These are phyloP conservation scores for Rachicladosporium sp. DNA, from an alignment of 2,329 filamentous ascomycete genomes.

Conservation along the genomic window DNA sequence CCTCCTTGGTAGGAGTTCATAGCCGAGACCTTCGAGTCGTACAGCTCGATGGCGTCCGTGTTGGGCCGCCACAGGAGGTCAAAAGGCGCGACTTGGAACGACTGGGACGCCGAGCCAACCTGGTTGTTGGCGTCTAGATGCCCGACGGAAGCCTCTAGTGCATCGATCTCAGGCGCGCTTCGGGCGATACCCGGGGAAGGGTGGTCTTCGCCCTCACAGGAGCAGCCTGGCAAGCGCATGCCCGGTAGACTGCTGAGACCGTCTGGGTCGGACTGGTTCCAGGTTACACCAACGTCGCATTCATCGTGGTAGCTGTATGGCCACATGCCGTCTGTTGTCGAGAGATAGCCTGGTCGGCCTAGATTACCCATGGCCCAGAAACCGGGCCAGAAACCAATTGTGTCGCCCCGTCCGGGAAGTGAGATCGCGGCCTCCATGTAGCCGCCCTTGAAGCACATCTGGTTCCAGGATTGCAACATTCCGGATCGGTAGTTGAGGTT, in stretches of 20 bases:
- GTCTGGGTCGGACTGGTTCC: slow-evolving; percentile 34
- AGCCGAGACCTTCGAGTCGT: slow-evolving; percentile 34
- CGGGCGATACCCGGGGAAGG: slow-evolving; percentile 35
- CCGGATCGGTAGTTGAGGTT: slow-evolving; percentile 36
- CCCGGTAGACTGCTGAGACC: slow-evolving; percentile 33
- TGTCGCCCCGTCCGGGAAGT: slow-evolving; percentile 37
- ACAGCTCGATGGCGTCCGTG: slow-evolving; percentile 40
- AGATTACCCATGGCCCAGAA: slow-evolving; percentile 45
- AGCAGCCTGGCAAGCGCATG: slow-evolving; percentile 33
- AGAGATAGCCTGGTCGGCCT: slow-evolving; percentile 40
- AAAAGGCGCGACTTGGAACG: slow-evolving; percentile 38
- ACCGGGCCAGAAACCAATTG: slow-evolving; percentile 41
- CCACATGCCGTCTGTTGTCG: slow-evolving; percentile 43
- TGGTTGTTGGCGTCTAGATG: slow-evolving; percentile 23
- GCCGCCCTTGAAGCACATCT: slow-evolving; percentile 43
- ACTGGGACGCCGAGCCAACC: slow-evolving; percentile 35
- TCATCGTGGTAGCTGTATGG: slow-evolving; percentile 40
- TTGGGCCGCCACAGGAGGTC: slow-evolving; percentile 41
- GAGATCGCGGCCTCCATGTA: slow-evolving; percentile 42
- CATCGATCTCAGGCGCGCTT: slow-evolving; percentile 38
- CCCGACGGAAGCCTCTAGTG: slow-evolving; percentile 33
- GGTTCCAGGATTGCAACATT: slow-evolving; percentile 43
- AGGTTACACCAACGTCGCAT: slow-evolving; percentile 39
- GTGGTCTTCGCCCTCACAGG: slow-evolving; percentile 34
- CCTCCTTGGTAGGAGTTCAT: slow-evolving; percentile 43